Base-by-base conservation (phyloP, 495 filamentous ascomycete genomes). In the Aspergillus taichungensis region DNA sequence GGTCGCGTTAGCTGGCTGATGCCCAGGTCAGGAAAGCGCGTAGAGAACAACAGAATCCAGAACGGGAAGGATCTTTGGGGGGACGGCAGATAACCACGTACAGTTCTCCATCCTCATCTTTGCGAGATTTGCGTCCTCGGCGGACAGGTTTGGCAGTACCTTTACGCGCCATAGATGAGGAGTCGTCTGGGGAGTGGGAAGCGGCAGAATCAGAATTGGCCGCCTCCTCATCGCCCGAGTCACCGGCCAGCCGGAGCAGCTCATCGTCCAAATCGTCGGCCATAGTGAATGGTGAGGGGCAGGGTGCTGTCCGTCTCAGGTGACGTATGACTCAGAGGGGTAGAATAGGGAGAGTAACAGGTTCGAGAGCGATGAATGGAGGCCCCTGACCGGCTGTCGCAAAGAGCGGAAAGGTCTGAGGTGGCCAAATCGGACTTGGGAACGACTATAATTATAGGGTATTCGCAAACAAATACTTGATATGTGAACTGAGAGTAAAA, bases 211-310 rank as follows among this genome's bases (percentile, higher is more conserved):
- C 54, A 34, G 63, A 46, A 37, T 72, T 67, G 28, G 64, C 55
- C 46, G 78, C 74, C 47, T 79, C 78, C 48, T 81, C 78, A 45
- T 74, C 76, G 53, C 66, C 56, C 43, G 68, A 61, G 45, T 70
- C 70, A 63, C 88, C 89, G 12, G 89, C 89, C 42, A 95, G 77
- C 49, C 85, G 87, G 42, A 95, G 83, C 53, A 95, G 75, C 65
- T 94, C 88, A 43, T 87, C 86, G 57, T 95, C 89, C 48, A 94
- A 73, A 55, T 87, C 85, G 45, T 84, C 81, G 71, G 70, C 62
- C 70, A 74, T 74, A 24, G 44, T 69, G 60, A 57, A 57, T 51
- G 37, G 32, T 28, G 8, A 36, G 27, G 37, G 18, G 18, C 4
- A 11, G 14, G 40, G n/a, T 33, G 55, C 34, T 49, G 40, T 33